phyloP scores from a whole-genome alignment of 805 yeast species.

The Saturnispora besseyi region DNA sequence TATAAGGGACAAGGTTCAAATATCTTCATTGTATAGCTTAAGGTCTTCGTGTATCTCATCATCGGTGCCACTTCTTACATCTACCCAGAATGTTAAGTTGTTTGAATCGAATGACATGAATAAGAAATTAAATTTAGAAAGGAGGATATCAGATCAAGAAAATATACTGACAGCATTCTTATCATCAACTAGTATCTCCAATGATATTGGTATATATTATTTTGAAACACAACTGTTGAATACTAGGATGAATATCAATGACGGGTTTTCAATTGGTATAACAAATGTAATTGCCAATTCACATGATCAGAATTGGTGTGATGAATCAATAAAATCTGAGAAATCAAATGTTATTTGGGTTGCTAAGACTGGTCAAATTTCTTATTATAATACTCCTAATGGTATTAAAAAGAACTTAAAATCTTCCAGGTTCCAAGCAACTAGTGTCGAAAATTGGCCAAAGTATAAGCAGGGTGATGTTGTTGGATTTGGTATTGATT shows the following conservation, averaged over 20 bases:
- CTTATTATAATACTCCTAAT: conserved; percentile 29
- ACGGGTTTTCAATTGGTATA: conserved; percentile 4
- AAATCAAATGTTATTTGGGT: conserved; percentile 36
- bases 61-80: not conserved
- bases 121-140: conserved; percentile 2
- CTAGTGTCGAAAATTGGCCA: conserved; percentile 20
- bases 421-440: not conserved
- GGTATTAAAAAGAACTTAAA: conserved; percentile 15
- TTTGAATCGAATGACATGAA: conserved; percentile 1
- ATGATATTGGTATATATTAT: conserved; percentile 2
- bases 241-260: not conserved
- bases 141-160: conserved; percentile 4
- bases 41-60: conserved; percentile 1
- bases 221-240: conserved; percentile 1
- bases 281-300: not conserved
- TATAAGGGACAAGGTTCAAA: conserved; percentile 2
- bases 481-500: conserved; percentile 81
- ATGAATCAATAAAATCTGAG: conserved; percentile 6
- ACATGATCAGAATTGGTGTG: conserved; percentile 1
- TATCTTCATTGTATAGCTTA: conserved; percentile 5
- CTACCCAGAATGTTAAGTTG: conserved; percentile 2
- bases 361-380: conserved; percentile 41
- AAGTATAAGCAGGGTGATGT: conserved; percentile 50
- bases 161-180: not conserved
- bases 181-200: not conserved